phyloP scores from a whole-genome alignment of 192 early-diverging fungal species.

The Gryganskiella cystojenkinii region DNA sequence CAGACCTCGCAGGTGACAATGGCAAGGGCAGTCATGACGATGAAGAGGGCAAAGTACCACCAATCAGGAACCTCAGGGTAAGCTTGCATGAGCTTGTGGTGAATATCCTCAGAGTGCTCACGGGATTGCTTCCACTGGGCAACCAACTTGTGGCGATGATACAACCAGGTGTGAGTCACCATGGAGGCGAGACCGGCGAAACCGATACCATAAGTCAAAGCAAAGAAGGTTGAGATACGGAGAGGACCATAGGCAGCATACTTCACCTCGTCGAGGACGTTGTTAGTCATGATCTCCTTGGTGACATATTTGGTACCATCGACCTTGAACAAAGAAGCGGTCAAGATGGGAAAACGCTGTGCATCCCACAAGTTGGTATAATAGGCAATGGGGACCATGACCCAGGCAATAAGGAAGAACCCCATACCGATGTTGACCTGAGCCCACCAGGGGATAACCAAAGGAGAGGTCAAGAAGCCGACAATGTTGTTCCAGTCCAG shows the following conservation, averaged over 20 bases:
- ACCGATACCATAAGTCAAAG: conserved; percentile 56
- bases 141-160: conserved; percentile 65
- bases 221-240: conserved; percentile 46
- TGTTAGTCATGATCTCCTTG: conserved; percentile 20
- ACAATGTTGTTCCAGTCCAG: conserved; percentile 75
- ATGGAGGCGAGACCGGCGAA: conserved; percentile 63
- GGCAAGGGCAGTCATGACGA: conserved; percentile 20
- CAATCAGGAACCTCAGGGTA: conserved; percentile 62
- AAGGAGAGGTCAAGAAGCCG: conserved; percentile 50
- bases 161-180: conserved; percentile 66
- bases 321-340: conserved; percentile 32
- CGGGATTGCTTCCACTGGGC: conserved; percentile 47
- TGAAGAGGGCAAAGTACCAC: conserved; percentile 59
- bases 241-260: conserved; percentile 54
- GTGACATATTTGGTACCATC: conserved; percentile 40
- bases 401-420: conserved; percentile 72
- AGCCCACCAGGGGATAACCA: conserved; percentile 60
- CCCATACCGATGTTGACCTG: conserved; percentile 69
- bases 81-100: conserved; percentile 73
- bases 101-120: conserved; percentile 55
- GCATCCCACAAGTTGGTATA: conserved; percentile 66
- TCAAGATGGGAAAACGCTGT: conserved; percentile 45
- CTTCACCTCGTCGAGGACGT: conserved; percentile 47
- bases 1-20: conserved; percentile 40
- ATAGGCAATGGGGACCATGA: conserved; percentile 70